Percentiles rank a stretch among this genome's conserved stretches.
These are phyloP conservation scores for Populus pruinosa DNA, from an alignment of 345 rosid genomes.

Conservation along the genomic window DNA sequence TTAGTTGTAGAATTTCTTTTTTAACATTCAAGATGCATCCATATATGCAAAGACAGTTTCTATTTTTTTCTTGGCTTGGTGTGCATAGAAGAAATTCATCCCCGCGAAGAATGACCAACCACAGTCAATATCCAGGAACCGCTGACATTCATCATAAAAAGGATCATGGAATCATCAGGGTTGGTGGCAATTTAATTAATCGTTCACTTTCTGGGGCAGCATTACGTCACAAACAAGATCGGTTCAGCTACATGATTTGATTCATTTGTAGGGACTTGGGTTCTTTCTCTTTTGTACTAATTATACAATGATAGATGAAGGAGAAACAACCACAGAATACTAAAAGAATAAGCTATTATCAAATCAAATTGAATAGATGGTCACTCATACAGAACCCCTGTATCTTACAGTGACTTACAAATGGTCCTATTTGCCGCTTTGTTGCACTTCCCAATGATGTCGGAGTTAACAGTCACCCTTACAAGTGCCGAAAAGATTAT, in stretches of 20 bases:
- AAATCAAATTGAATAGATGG: neutral
- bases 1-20: no score
- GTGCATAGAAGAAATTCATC: no score
- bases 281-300: neutral
- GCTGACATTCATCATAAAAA: no score
- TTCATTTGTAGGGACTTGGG: neutral
- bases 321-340: neutral
- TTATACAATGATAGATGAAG: neutral
- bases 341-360: neutral
- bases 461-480: constrained; percentile 3
- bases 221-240: no score
- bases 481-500: neutral
- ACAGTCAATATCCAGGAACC: neutral
- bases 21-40: no score
- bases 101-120: no score
- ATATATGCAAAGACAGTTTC: no score
- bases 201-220: no score
- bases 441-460: neutral
- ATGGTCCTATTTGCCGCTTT: neutral
- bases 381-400: neutral
- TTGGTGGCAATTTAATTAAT: no score
- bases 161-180: no score
- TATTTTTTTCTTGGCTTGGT: no score
- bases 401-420: constrained; percentile 10
- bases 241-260: no score